Percentiles rank a stretch among this genome's conserved stretches.
phyloP scores from a whole-genome alignment of 176 grass and related monocot species.

The Avena insularis region DNA sequence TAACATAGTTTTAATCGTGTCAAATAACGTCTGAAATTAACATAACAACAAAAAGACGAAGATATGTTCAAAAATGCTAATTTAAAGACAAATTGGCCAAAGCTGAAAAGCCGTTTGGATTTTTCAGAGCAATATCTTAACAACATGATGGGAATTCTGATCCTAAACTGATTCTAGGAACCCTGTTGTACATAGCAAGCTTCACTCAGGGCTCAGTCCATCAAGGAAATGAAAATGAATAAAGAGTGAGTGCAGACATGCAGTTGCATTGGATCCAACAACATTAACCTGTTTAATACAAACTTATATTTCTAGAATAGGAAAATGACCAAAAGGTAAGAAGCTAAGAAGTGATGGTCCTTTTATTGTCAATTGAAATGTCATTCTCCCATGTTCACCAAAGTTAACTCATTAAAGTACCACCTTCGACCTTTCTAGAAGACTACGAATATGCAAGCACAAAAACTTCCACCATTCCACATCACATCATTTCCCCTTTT shows the following conservation, averaged over 20 bases:
- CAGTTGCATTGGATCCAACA: background rate
- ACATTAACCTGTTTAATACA: background rate
- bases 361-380: constrained; percentile 6
- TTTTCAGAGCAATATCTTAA: constrained; percentile 25
- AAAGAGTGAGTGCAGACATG: background rate
- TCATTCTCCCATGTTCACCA: background rate
- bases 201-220: background rate
- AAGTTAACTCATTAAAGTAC: constrained; percentile 27
- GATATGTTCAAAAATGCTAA: constrained; percentile 17
- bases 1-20: background rate
- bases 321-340: constrained; percentile 21
- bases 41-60: background rate
- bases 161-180: constrained; percentile 14
- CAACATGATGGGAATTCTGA: background rate
- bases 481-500: background rate
- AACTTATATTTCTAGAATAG: background rate
- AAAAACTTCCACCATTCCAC: background rate
- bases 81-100: background rate
- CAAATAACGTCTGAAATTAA: background rate
- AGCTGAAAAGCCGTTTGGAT: background rate
- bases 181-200: background rate
- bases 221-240: constrained; percentile 27
- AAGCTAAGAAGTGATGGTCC: constrained; percentile 5
- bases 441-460: constrained; percentile 27
- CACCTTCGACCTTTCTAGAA: constrained; percentile 25